Evolutionary conservation across 345 rosid genomes (phyloP).

Genomic region (Kandelia obovata): DNA sequence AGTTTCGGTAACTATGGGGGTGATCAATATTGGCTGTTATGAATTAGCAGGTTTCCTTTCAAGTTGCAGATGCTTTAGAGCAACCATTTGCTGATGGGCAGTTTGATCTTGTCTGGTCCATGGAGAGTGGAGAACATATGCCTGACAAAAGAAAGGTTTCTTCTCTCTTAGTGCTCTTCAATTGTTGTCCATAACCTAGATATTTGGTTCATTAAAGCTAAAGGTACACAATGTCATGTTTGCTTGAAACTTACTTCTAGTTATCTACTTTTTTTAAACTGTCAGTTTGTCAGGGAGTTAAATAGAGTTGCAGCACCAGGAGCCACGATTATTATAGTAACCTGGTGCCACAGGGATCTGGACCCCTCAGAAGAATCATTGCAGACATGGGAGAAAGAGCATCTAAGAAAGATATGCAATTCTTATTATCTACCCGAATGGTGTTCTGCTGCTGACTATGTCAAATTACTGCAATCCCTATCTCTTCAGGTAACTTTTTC

Average conservation of each 20-base stretch:
- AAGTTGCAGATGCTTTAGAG: slow-evolving; percentile 83
- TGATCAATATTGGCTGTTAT: not conserved
- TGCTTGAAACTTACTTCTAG: not conserved
- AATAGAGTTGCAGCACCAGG: slow-evolving; percentile 86
- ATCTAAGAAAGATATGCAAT: slow-evolving; percentile 59
- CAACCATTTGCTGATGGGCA: slow-evolving; percentile 82
- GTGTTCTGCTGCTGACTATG: slow-evolving; percentile 83
- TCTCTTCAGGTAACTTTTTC: slow-evolving; percentile 47
- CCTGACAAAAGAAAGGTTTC: slow-evolving; percentile 74
- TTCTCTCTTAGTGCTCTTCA: not conserved
- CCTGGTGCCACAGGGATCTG: slow-evolving; percentile 94
- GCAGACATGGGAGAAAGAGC: slow-evolving; percentile 65
- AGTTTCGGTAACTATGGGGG: not conserved
- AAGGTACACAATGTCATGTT: not conserved
- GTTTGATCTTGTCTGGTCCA: slow-evolving; percentile 90
- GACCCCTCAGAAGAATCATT: slow-evolving; percentile 53
- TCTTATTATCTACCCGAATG: slow-evolving; percentile 81
- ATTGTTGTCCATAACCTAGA: not conserved
- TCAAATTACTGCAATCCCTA: slow-evolving; percentile 48
- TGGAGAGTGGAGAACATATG: slow-evolving; percentile 99
- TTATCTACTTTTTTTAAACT: slow-evolving; percentile 1
- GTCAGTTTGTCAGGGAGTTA: slow-evolving; percentile 76
- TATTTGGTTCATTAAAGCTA: not conserved
- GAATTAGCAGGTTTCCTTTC: slow-evolving; percentile 55
- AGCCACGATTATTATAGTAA: slow-evolving; percentile 68